A percentile compares a stretch with the other conserved stretches of the same genome.
phyloP scores from a whole-genome alignment of 371 early-diverging fungal species.

The Actinomucor elegans region DNA sequence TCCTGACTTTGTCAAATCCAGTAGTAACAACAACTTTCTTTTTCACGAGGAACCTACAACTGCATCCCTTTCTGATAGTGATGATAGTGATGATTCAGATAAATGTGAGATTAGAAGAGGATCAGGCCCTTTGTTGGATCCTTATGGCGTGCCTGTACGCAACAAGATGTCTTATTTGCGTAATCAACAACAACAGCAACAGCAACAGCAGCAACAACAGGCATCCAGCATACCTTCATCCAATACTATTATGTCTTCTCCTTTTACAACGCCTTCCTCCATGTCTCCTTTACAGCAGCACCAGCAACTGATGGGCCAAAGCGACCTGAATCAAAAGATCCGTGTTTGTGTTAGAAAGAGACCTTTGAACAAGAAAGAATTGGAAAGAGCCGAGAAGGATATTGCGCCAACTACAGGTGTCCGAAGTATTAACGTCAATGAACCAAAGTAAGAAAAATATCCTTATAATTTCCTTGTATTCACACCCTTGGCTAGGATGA shows the following conservation, averaged over 20 bases:
- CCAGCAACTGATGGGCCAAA: conserved; percentile 10
- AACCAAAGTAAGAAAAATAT: conserved; percentile 88
- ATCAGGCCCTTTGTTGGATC: conserved; percentile 32
- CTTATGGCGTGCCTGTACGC: conserved; percentile 32
- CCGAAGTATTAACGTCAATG: conserved; percentile 75
- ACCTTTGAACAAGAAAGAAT: conserved; percentile 83
- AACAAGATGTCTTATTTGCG: conserved; percentile 6
- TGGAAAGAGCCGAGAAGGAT: conserved; percentile 73
- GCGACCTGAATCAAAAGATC: conserved; percentile 71
- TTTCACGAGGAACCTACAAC: background rate
- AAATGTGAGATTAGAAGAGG: conserved; percentile 24
- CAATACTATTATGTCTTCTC: background rate
- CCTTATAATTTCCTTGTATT: too few relatives aligned
- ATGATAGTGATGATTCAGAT: conserved; percentile 18
- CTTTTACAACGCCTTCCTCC: background rate
- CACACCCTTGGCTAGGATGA: conserved; percentile 60
- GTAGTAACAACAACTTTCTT: conserved; percentile 1
- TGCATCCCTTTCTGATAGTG: background rate
- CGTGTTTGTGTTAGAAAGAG: conserved; percentile 94
- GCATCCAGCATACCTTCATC: too few relatives aligned
- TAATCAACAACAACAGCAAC: background rate
- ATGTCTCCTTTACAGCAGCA: conserved; percentile 4
- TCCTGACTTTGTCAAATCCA: conserved; percentile 20
- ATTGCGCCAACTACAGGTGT: conserved; percentile 69
- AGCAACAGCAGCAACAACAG: background rate